Evolutionary conservation across 768 basidiomycete genomes (phyloP), one percentile per base, ranked within the genome.

Genomic region (Boletus rubroflammeus): DNA sequence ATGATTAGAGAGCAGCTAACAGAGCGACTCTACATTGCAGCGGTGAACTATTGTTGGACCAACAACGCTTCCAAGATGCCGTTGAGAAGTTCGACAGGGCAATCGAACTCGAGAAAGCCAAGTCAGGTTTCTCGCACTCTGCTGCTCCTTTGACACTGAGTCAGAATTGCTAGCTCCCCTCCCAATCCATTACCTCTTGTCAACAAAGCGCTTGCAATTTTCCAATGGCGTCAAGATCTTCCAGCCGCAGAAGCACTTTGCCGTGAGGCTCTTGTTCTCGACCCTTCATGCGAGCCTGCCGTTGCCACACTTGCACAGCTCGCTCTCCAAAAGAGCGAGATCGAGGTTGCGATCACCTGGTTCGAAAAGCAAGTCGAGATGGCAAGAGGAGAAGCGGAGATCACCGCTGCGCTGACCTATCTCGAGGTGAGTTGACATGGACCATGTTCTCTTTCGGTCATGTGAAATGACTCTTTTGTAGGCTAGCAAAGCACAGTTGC

Each of bases 181-280:
- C 74, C 75, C 49, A 99, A 98, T 69, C 96, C 97, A 23, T 80
- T 98, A 3, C 90, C 96, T 0, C 76, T 96, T 41, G 94, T 98
- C 50, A 99, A 99, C 84, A 97, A 96, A 68, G 94, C 95, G n/a
- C 86, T 98, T 21, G 89, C 93, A 0, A 66, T 98, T 45, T 98
- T 86, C 81, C 97, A 98, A 74, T 93, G 89, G 90, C 90, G 92
- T 70, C 89, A 96, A 66, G 93, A 98, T 66, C 79, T 92, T 53
- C 78, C 75, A 7, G 83, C 81, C 1, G 94, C 93, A 1, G 94
- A 96, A 70, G 73, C 76, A 19, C 88, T 93, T 67, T 95, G 93
- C 67, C 77, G 85, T 53, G 90, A 98, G 70, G 97, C 97, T 0
- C 78, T 99, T 21, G 75, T 78, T 46, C 82, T 94, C 51, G 97